Evolutionary conservation across 2,329 filamentous ascomycete species (phyloP), one percentile per base, ranked within the genome.

Genomic region (Penicillium sp.): DNA sequence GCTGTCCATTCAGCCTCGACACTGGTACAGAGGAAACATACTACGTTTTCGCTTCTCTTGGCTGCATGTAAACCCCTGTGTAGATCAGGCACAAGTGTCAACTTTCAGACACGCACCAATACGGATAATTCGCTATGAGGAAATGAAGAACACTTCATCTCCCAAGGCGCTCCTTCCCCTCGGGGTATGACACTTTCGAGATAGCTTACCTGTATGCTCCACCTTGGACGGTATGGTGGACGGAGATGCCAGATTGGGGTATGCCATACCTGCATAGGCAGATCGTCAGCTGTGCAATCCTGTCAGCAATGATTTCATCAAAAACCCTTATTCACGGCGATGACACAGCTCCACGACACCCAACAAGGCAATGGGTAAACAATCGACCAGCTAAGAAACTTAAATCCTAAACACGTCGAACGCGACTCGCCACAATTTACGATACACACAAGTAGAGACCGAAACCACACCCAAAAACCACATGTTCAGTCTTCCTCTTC

Each of bases 61-160:
- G 57, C 59, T 56, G 50, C 57, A 55, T 58, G 32, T 38, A 36
- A 56, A 62, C 43, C 59, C 60, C 44, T 62, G 59, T 49, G 57
- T 36, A 53, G 59, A 63, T 63, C 57, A 43, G 36, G 18, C 22
- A 36, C 21, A 22, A 13, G 24, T 39, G 32, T 21, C 32, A 21
- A 29, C 29, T 6, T 38, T 27, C 5, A 14, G 43, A 40, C 42
- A 34, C 52, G 27, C 16, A 18, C 38, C 1, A 34, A 27, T 43
- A 31, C 42, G 42, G 34, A 38, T 29, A 43, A 29, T 18, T 29
- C 49, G 14, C 49, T 11, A 11, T 4, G 16, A 24, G 24, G 36
- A 34, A 29, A 16, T 31, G 16, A 46, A 14, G 32, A 31, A 39
- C 22, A n/a, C 8, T 27, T 18, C 36, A 29, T 13, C 44, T 52